These are phyloP conservation scores for Boletus pseudo-olivaceus DNA, from an alignment of 768 basidiomycete species.

Conservation along the genomic window DNA sequence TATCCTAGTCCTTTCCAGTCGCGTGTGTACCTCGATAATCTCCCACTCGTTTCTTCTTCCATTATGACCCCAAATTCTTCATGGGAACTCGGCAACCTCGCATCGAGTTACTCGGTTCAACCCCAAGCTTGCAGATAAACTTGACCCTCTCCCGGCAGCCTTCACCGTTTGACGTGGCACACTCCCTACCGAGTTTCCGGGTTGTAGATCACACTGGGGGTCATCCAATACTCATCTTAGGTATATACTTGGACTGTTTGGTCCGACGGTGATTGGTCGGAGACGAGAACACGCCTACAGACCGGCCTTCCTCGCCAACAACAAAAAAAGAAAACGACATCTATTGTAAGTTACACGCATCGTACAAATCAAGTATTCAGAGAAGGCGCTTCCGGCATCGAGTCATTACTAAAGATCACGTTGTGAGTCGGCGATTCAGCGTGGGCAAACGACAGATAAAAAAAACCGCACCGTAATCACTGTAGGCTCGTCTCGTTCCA, in stretches of 20 bases:
- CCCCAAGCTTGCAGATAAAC: background rate
- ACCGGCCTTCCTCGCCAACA: background rate
- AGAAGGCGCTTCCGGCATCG: background rate
- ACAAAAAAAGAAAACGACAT: background rate
- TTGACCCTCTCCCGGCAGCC: too few species aligned
- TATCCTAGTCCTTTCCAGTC: background rate
- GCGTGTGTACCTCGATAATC: too few species aligned
- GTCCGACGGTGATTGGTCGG: conserved; percentile 5
- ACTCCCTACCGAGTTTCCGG: background rate
- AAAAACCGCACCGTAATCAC: conserved; percentile 80
- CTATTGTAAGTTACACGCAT: conserved; percentile 10
- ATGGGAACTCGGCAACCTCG: background rate
- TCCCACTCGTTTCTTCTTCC: background rate
- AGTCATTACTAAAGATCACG: conserved; percentile 12
- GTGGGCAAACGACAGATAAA: background rate
- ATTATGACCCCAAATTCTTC: background rate
- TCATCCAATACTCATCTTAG: background rate
- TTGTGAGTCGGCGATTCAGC: conserved; percentile 3
- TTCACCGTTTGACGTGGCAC: too few species aligned
- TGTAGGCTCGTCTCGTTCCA: conserved; percentile 87
- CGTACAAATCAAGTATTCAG: conserved; percentile 15
- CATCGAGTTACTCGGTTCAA: background rate
- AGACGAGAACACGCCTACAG: conserved; percentile 1
- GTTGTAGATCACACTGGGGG: background rate
- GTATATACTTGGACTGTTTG: background rate